Evolutionary conservation across 805 yeast species (phyloP), one percentile per base, ranked within the genome.

Genomic region (Soucietia sequanensis): DNA sequence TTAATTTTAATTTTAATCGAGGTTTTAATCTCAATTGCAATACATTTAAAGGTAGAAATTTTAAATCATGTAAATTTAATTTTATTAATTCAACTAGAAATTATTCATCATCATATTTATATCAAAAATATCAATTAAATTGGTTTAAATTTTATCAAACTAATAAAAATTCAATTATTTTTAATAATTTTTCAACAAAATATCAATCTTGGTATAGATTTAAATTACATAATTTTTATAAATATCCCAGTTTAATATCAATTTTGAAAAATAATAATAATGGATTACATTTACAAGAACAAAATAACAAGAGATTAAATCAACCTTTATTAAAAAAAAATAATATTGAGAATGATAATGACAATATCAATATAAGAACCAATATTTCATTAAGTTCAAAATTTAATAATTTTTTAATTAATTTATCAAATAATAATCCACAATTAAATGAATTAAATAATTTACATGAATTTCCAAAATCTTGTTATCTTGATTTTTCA

Each of bases 401-500:
- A 17, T 38, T 45, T 33, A 54, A 54, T 37, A 31, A 41, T 26
- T 22, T 46, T n/a, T 5, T 29, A 15, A 19, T 10, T 19, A 19
- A n/a, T 6, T 18, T 29, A 4, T 19, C 13, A 6, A 29, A 12
- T 19, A 11, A 18, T 10, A n/a, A 29, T 21, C 15, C 17, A 6
- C 17, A 14, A 14, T 18, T 19, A 23, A 31, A 22, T 30, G 46
- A 42, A 27, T 10, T 27, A 3, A 15, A 17, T 16, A 19, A 13
- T 17, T 11, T 8, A 14, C 10, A 27, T 9, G 30, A 13, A 27
- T 15, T 9, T 9, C 29, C 28, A 31, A 16, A 21, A 14, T 27
- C 36, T 3, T 54, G 63, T 37, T 64, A 54, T 44, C 53, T 64
- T 19, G 70, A 64, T 34, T 62, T 64, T 44, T 58, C 62, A 23